phyloP scores from a whole-genome alignment of 345 rosid species.

The Gossypium thurberi region DNA sequence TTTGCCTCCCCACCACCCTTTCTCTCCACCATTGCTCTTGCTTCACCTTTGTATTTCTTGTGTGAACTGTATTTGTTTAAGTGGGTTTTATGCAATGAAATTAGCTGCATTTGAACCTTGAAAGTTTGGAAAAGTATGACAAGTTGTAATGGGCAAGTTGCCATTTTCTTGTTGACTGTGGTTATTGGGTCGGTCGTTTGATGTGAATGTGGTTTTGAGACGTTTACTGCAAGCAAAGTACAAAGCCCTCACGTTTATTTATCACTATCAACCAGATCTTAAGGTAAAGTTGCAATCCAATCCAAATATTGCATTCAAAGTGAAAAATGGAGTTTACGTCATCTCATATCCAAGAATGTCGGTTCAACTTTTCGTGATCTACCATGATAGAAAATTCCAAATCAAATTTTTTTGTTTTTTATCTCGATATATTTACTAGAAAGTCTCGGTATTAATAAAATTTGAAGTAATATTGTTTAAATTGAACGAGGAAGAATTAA shows the following conservation, averaged over 20 bases:
- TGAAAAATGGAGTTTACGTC: not conserved
- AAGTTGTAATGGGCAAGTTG: conserved; percentile 1
- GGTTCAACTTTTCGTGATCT: not conserved
- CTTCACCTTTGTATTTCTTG: conserved; percentile 5
- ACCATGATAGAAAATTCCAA: not conserved
- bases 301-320: not conserved
- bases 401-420: too few relatives aligned
- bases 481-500: too few relatives aligned
- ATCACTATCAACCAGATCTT: not conserved
- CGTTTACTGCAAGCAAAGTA: not conserved
- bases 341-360: not conserved
- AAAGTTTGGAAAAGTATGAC: not conserved
- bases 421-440: too few relatives aligned
- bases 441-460: too few relatives aligned
- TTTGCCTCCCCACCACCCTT: not conserved
- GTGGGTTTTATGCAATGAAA: not conserved
- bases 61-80: not conserved
- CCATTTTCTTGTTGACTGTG: not conserved
- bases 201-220: not conserved
- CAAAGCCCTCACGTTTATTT: not conserved
- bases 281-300: not conserved
- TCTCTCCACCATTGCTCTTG: not conserved
- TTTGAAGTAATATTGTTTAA: too few relatives aligned
- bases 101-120: not conserved
- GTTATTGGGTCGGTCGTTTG: not conserved